Base-by-base conservation (phyloP, 306 rosid species). In the Senna tora region DNA sequence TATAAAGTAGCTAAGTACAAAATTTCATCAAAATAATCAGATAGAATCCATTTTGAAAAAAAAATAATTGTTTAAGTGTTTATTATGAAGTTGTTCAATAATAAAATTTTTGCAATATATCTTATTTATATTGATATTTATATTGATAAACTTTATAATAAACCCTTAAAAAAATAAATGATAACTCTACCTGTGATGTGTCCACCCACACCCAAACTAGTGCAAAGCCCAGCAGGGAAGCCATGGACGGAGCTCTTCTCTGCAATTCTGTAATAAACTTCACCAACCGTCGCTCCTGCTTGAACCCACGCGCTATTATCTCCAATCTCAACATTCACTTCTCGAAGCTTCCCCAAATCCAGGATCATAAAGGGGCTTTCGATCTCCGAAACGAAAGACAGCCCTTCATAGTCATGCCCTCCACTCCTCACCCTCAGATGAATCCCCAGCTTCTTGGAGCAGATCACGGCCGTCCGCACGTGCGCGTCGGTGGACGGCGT, bases 341-440 rank as follows among this genome's bases (percentile, higher is more conserved):
- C 47, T 15, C 92, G 85, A 52, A 92, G 98, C 49, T 85, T 88
- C 39, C 46, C 78, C 21, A 91, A 77, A 72, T 91, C 97, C 1
- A 91, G 46, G 16, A 91, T 41, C 21, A 83, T 74, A 76, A 90
- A 88, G 41, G 97, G 90, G 2, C 76, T 34, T 61, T 87, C 91
- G 0, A 65, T 81, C 52, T 73, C 67, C 3, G 96, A 92, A 9
- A 80, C 95, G 25, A 85, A 93, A 0, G 97, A 93, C 12, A 88
- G 79, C n/a, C 93, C 98, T 67, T 93, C 98, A 11, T 88, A 93
- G 67, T 90, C 96, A 60, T 93, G 98, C 36, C 96, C 98, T 59
- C 90, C 97, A 34, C 96, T 90, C 2, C 96, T 80, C 4, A 93
- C 71, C 57, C 91, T 69, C 20, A 93, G 70, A 28, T 88, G 97